Evolutionary conservation across 2,329 filamentous ascomycete genomes (phyloP), one percentile per base, ranked within the genome.

Genomic region (Dendrostoma leiphaemia): DNA sequence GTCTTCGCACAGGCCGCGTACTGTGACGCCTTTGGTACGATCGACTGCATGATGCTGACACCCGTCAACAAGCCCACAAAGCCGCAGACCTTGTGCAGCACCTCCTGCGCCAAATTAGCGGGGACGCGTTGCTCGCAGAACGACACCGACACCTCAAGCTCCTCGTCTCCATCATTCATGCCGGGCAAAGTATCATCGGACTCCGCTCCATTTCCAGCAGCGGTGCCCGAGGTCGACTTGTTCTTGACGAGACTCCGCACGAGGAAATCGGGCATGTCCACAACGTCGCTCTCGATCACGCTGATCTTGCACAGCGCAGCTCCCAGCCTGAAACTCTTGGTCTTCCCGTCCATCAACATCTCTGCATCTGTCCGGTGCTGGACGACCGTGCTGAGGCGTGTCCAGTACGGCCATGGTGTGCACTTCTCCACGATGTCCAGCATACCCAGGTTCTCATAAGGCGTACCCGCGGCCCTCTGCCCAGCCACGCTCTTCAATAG

Each of bases 351-450:
- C 32, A 53, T 58, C 40, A 68, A 69, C 6, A 70, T 67, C 4
- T 72, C 71, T 41, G 73, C 70, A 13, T 72, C 68, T 57, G 70
- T 68, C 35, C 76, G 72, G 56, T 84, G 80, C 46, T 82, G 75
- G 2, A 84, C 74, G 2, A 82, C 66, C 3, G 77, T 79, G 65
- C 79, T 79, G 64, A 83, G 80, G 1, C 73, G 74, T 3, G 76
- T 78, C 71, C 79, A 82, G 26, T 74, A 70, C 0, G 78, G 72
- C 78, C 81, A 83, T 5, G 73, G 62, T 3, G 80, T 83, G 61
- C 80, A 84, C 43, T 75, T 72, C 32, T 76, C 71, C 3, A 82
- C 70, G 6, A 84, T 74, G n/a, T 78, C 73, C 3, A 74, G 67
- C 53, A 76, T 75, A 5, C 80, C 78, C 38, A 82, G 68, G 43